Percentiles rank a stretch among this genome's conserved stretches.
Conservation (phyloP, 176 grass and related monocot genomes). For the Aegilops tauschii region DNA sequence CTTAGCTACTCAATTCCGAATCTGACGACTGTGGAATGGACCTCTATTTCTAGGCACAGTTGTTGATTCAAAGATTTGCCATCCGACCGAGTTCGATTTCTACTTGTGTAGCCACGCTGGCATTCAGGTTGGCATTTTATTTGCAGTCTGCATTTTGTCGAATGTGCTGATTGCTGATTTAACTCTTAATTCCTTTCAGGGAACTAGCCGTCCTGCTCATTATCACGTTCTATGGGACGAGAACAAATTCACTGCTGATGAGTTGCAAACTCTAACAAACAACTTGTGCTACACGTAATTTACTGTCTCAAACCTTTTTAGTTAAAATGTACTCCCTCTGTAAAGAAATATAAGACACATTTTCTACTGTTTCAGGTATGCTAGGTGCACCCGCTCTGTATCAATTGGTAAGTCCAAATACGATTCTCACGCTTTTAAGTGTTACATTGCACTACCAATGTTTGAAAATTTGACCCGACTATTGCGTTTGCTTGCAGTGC, state of each 20-base stretch:
- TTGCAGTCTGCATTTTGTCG: neutral
- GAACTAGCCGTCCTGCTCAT: conserved; percentile 91
- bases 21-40: neutral
- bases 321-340: neutral
- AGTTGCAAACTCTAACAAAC: conserved; percentile 85
- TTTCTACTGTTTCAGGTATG: conserved; percentile 54
- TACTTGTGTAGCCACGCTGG: conserved; percentile 97
- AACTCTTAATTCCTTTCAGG: conserved; percentile 35
- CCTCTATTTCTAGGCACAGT: conserved; percentile 61
- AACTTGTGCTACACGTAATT: conserved; percentile 99
- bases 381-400: conserved; percentile 84
- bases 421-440: neutral
- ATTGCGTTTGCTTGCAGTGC: conserved; percentile 51
- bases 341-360: too few species aligned
- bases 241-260: conserved; percentile 97
- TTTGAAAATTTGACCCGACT: neutral
- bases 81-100: conserved; percentile 99
- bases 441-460: neutral
- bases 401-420: conserved; percentile 64
- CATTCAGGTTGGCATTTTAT: conserved; percentile 62
- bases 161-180: conserved; percentile 23
- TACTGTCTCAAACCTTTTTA: neutral
- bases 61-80: conserved; percentile 95
- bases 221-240: conserved; percentile 98
- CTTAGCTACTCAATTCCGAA: neutral